These are phyloP conservation scores for Dendrocalamus sinicus DNA, from an alignment of 176 grass and related monocot genomes.

Conservation along the genomic window DNA sequence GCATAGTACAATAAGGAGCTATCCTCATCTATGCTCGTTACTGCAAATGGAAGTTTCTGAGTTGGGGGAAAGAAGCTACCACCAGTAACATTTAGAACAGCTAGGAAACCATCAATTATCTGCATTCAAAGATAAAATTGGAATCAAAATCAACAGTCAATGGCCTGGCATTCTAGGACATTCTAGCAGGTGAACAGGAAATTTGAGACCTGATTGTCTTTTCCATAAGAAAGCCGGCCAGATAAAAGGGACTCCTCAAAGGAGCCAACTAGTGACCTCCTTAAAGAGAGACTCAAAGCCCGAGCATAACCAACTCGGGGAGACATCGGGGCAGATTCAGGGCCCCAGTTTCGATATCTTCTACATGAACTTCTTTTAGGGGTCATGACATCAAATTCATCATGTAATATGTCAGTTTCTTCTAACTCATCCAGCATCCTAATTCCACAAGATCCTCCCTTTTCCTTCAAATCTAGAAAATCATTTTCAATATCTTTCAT, in stretches of 20 bases:
- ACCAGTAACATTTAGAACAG: slow-evolving; percentile 77
- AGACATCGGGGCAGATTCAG: slow-evolving; percentile 50
- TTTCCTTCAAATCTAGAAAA: slow-evolving; percentile 63
- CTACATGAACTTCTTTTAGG: slow-evolving; percentile 46
- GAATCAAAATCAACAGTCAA: slow-evolving; percentile 46
- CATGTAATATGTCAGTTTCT: slow-evolving; percentile 58
- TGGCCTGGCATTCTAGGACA: slow-evolving; percentile 1
- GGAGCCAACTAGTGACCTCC: slow-evolving; percentile 88
- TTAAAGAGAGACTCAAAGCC: slow-evolving; percentile 54
- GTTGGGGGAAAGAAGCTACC: slow-evolving; percentile 79
- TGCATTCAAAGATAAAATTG: slow-evolving; percentile 47
- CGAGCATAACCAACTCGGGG: slow-evolving; percentile 51
- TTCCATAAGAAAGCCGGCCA: slow-evolving; percentile 84
- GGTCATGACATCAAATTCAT: slow-evolving; percentile 70
- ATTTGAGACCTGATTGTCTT: slow-evolving; percentile 77
- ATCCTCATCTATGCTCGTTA: slow-evolving; percentile 86
- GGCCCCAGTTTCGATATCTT: slow-evolving; percentile 47
- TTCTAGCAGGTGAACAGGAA: slow-evolving; percentile 14
- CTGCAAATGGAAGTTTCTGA: slow-evolving; percentile 90
- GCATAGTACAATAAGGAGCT: slow-evolving; percentile 92
- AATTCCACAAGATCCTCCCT: slow-evolving; percentile 37
- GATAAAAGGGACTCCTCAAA: slow-evolving; percentile 98
- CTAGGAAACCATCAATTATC: slow-evolving; percentile 93
- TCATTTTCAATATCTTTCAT: slow-evolving; percentile 71
- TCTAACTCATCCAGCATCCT: slow-evolving; percentile 43